phyloP scores from a whole-genome alignment of 805 yeast genomes.

The Tanozyma kutaoensis region DNA sequence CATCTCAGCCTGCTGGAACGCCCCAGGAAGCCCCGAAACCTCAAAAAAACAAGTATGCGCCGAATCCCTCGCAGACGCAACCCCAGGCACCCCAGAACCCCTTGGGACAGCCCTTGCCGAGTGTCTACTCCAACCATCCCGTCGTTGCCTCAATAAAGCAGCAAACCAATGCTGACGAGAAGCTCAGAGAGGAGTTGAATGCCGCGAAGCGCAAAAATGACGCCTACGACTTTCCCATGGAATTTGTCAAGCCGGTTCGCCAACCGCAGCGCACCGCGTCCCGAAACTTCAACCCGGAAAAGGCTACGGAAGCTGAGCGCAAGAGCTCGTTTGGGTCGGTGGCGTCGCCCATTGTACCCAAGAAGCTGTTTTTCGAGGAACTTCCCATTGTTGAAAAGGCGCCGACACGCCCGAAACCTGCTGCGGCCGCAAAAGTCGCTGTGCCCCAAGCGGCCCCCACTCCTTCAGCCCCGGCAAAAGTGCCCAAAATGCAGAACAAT shows the following conservation, averaged over 20 bases:
- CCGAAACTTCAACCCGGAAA: neutral
- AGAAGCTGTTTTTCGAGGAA: conserved; percentile 1
- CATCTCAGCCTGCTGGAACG: too few relatives aligned
- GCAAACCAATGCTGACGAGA: conserved; percentile 1
- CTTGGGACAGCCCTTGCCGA: too few relatives aligned
- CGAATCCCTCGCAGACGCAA: too few relatives aligned
- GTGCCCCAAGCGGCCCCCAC: too few relatives aligned
- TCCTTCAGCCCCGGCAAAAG: too few relatives aligned
- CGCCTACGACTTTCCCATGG: conserved; percentile 65
- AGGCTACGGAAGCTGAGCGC: neutral
- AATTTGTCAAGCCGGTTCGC: conserved; percentile 29
- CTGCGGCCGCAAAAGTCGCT: too few relatives aligned
- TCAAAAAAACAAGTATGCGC: too few relatives aligned
- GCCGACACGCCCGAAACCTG: conserved; percentile 1
- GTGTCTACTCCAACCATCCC: too few relatives aligned
- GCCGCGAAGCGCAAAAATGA: conserved; percentile 51
- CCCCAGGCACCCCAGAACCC: too few relatives aligned
- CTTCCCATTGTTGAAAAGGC: neutral
- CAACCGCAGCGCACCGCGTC: conserved; percentile 9
- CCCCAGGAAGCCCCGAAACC: too few relatives aligned
- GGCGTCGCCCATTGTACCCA: neutral
- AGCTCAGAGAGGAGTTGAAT: conserved; percentile 16
- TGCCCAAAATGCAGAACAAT: too few relatives aligned
- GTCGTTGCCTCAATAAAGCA: too few relatives aligned
- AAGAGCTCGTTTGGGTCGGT: neutral